Base-by-base conservation (phyloP, 2,329 filamentous ascomycete species). In the Colletotrichum lentis region DNA sequence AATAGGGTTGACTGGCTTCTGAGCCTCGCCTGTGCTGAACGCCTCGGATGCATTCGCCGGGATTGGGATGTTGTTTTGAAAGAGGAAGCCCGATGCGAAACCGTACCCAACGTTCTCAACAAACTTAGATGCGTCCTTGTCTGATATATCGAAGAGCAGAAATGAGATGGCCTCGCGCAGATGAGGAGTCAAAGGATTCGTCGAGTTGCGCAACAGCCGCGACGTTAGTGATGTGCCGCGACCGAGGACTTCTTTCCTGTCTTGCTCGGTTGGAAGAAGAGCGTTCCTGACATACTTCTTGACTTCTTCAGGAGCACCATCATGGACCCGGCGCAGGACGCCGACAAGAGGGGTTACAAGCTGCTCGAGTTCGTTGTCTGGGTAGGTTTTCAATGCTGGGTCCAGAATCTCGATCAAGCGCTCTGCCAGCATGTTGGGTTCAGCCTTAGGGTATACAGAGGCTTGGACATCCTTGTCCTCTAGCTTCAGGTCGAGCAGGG, bases 101-200 rank as follows among this genome's bases (percentile, higher is more conserved):
- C 96, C 96, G 76, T 97, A 99, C 0, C 96, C 96, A 14, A 99
- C 92, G 72, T 97, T 97, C 59, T 92, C 86, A 0, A 98, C 91
- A 74, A 97, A 96, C 37, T 85, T 91, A 18, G 85, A 86, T 0
- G 94, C 87, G 73, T 97, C 90, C 73, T 90, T 91, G 71, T 90
- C 91, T 0, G 94, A 97, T 35, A 98, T 84, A 71, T 96, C 91
- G 76, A 96, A 99, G 69, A 97, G 86, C 27, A 99, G 83, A 37
- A 90, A 85, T 0, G 91, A 92, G 60, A 97, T 90, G 20, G 88
- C 87, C 54, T 91, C 88, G 20, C 93, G 88, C 3, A 97, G 81
- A 46, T 90, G 88, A 0, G 92, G 88, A 0, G 91, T 86, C 50
- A 88, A 79, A 0, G 94, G 86, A 16, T 91, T 92, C 5, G 90